Conservation (phyloP, 345 rosid genomes). For the Chamaenerion angustifolium region DNA sequence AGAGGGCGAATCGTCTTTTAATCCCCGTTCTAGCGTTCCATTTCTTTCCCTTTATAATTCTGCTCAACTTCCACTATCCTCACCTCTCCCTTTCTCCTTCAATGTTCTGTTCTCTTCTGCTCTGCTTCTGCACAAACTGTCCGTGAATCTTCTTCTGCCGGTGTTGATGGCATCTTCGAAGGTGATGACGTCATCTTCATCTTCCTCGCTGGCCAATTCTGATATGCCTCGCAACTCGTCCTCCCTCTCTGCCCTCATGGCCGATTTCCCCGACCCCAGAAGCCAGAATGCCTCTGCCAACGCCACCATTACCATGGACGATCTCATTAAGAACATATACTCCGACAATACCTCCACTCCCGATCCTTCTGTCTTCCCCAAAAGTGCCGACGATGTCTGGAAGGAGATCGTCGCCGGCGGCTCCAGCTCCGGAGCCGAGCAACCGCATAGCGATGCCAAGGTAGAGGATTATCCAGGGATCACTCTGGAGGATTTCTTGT, state of each 20-base stretch:
- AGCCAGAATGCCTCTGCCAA: slow-evolving; percentile 4
- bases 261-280: slow-evolving; percentile 11
- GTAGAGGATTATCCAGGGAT: slow-evolving; percentile 17
- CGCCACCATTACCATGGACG: slow-evolving; percentile 30
- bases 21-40: not conserved
- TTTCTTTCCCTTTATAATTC: not conserved
- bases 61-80: not conserved
- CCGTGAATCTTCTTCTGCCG: not conserved
- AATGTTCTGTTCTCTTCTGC: not conserved
- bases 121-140: slow-evolving; percentile 1
- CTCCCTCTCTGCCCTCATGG: slow-evolving; percentile 27
- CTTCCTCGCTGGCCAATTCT: slow-evolving; percentile 12
- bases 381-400: slow-evolving; percentile 46
- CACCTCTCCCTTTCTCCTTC: not conserved
- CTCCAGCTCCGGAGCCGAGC: not conserved
- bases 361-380: slow-evolving; percentile 11
- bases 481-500: slow-evolving; percentile 45
- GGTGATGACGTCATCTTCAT: slow-evolving; percentile 17
- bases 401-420: slow-evolving; percentile 29
- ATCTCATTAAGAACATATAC: slow-evolving; percentile 37
- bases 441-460: not conserved
- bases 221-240: slow-evolving; percentile 45
- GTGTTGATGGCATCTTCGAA: slow-evolving; percentile 35
- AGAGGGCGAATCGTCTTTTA: not conserved
- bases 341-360: slow-evolving; percentile 7